A percentile compares a stretch with the other conserved stretches of the same genome.
Conservation (phyloP, 805 yeast genomes). For the Metschnikowia corniflorae region DNA sequence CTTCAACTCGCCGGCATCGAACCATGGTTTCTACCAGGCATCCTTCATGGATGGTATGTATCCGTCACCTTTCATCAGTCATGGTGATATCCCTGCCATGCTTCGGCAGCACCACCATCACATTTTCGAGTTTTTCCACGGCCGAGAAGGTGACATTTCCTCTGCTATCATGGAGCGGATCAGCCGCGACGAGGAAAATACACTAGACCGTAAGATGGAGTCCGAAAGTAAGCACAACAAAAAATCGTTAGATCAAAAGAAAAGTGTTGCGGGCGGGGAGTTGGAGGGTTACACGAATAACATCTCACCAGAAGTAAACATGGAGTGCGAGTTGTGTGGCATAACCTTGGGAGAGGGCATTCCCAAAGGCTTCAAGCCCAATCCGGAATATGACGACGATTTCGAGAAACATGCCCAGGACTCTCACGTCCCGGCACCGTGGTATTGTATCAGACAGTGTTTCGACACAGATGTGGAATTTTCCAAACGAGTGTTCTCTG, state of each 20-base stretch:
- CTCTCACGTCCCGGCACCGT: conserved; percentile 55
- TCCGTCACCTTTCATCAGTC: background rate
- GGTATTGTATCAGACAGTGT: conserved; percentile 51
- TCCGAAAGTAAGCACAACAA: conserved; percentile 31
- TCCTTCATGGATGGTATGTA: background rate
- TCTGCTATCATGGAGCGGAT: conserved; percentile 37
- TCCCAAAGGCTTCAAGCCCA: conserved; percentile 47
- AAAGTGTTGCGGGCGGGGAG: conserved; percentile 23
- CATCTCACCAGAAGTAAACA: conserved; percentile 18
- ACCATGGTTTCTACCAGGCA: background rate
- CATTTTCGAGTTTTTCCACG: conserved; percentile 3
- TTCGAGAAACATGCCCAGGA: conserved; percentile 23
- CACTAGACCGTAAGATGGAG: conserved; percentile 30
- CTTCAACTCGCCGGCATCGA: background rate
- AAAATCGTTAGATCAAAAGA: conserved; percentile 28
- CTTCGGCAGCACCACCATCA: conserved; percentile 9
- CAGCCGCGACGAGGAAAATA: conserved; percentile 38
- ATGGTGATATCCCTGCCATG: conserved; percentile 7
- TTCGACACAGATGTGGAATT: conserved; percentile 55
- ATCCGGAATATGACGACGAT: conserved; percentile 26
- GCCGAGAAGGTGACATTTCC: conserved; percentile 13
- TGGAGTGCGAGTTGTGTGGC: conserved; percentile 65
- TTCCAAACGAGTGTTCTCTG: conserved; percentile 63
- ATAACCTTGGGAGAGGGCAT: conserved; percentile 70
- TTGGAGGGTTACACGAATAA: conserved; percentile 29